These are phyloP conservation scores for Talaromyces islandicus DNA, from an alignment of 2,329 filamentous ascomycete genomes.

Conservation along the genomic window DNA sequence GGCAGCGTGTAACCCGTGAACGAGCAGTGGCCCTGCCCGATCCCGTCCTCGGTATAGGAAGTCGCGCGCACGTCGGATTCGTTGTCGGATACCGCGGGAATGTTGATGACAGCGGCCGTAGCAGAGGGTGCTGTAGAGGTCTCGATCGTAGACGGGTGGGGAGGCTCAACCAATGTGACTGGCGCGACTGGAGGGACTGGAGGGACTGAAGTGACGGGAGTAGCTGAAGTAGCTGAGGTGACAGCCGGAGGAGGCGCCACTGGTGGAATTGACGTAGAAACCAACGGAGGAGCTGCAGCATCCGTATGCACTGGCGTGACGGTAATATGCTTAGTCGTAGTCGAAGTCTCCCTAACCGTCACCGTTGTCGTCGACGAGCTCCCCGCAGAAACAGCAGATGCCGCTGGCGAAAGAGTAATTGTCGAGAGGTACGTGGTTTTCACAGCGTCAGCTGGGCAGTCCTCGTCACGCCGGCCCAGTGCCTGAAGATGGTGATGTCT, in stretches of 20 bases:
- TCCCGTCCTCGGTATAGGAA: not conserved
- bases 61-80: not conserved
- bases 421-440: not conserved
- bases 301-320: not conserved
- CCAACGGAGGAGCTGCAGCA: not conserved
- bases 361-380: not conserved
- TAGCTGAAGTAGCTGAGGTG: not conserved
- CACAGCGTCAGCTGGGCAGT: not conserved
- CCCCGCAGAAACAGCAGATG: not conserved
- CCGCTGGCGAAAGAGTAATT: not conserved
- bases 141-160: not conserved
- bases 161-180: not conserved
- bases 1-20: constrained; percentile 50
- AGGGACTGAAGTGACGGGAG: not conserved
- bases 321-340: not conserved
- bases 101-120: not conserved
- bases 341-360: not conserved
- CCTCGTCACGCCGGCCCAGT: not conserved
- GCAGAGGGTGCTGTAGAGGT: not conserved
- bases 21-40: not conserved
- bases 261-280: not conserved
- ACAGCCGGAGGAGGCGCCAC: not conserved
- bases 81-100: not conserved
- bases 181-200: not conserved
- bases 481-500: not conserved